Conservation (phyloP, 2,329 filamentous ascomycete species). For the Alternaria atra region DNA sequence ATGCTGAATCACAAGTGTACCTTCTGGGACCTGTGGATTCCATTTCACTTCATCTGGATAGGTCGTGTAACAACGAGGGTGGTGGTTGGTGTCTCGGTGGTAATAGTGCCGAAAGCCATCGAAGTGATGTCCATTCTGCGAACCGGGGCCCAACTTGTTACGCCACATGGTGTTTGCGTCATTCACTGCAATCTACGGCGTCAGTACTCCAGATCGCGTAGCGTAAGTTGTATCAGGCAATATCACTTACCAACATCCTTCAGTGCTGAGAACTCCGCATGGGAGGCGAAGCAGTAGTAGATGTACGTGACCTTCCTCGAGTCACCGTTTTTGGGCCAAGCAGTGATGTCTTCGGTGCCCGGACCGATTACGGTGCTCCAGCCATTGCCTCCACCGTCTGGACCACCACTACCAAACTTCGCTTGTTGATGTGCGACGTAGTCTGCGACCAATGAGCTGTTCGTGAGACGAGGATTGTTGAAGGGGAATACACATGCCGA, state of each 20-base stretch:
- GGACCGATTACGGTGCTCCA: not conserved
- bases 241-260: not conserved
- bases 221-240: too few species aligned
- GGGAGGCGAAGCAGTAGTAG: not conserved
- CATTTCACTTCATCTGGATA: not conserved
- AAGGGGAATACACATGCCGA: not conserved
- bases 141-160: not conserved
- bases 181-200: not conserved
- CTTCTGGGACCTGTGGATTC: not conserved
- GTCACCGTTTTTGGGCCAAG: not conserved
- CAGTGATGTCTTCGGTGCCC: fast-evolving
- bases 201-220: not conserved
- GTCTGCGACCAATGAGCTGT: not conserved
- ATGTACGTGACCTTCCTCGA: not conserved
- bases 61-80: not conserved
- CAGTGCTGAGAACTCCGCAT: not conserved
- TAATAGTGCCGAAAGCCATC: not conserved
- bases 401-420: not conserved
- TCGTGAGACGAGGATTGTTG: not conserved
- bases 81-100: not conserved
- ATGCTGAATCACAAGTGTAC: not conserved
- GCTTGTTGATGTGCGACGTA: not conserved
- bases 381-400: not conserved
- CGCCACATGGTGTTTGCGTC: not conserved
- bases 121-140: not conserved